Conservation (phyloP, 805 yeast genomes). For the Candida hispaniensis region DNA sequence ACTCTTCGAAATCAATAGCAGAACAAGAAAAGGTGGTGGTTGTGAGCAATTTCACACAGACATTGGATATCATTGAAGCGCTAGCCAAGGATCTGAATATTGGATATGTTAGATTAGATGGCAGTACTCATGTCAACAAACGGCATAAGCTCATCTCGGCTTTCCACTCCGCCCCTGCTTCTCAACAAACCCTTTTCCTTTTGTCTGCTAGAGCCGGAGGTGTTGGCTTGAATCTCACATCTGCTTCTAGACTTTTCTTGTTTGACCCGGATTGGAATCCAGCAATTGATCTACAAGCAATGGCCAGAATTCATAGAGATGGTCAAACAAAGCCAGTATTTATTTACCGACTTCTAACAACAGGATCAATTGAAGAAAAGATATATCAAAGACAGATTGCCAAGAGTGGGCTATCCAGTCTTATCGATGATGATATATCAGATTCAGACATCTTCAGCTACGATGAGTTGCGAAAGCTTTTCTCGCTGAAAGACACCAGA, state of each 20-base stretch:
- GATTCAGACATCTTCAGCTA: too few relatives aligned
- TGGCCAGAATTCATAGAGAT: slow-evolving; percentile 91
- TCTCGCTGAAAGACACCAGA: too few relatives aligned
- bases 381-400: slow-evolving; percentile 84
- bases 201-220: slow-evolving; percentile 92
- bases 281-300: slow-evolving; percentile 80
- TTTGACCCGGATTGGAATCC: slow-evolving; percentile 98
- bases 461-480: too few relatives aligned
- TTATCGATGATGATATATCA: slow-evolving; percentile 35
- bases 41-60: slow-evolving; percentile 80
- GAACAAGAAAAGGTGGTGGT: slow-evolving; percentile 65
- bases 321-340: slow-evolving; percentile 75
- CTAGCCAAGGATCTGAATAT: slow-evolving; percentile 41
- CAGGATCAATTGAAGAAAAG: slow-evolving; percentile 91
- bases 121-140: slow-evolving; percentile 58
- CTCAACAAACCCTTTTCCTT: slow-evolving; percentile 49
- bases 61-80: slow-evolving; percentile 62
- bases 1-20: too few relatives aligned
- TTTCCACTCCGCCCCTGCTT: slow-evolving; percentile 45
- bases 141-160: slow-evolving; percentile 56
- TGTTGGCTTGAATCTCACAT: slow-evolving; percentile 77
- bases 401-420: slow-evolving; percentile 68
- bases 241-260: slow-evolving; percentile 75
- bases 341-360: slow-evolving; percentile 71
- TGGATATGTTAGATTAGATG: slow-evolving; percentile 62